Base-by-base conservation (phyloP, 768 basidiomycete genomes). In the Lactarius pseudohatsudake region DNA sequence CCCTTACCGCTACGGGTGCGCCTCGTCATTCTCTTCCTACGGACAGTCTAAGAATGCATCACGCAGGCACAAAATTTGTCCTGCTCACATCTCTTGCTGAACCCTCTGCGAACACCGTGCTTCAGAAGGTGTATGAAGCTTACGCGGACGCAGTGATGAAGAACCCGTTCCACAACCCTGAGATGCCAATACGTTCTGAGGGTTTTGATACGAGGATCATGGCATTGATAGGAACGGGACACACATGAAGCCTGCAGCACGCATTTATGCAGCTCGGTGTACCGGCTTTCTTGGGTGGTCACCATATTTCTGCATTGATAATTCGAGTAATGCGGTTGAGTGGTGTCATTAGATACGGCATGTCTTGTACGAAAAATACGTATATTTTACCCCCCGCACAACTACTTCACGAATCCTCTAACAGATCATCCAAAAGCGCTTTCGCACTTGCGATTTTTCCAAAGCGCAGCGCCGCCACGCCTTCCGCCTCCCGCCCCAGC, bases 141-240 rank as follows among this genome's bases (percentile, higher is more conserved):
- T 99, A 98, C 75, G 84, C 96, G 0, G 97, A 98, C 74, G 87
- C 91, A 1, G 95, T 95, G 62, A 96, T 98, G 93, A 98, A 98
- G 81, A 98, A 98, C 74, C 97, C 97, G 0, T 99, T 99, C 77
- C 94, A 98, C 76, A 96, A 94, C 6, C 92, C 91, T n/a, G 97
- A 98, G 76, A 99, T 98, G 96, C 97, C 97, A 2, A 95, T 98
- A 70, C 86, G 97, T 57, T 94, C 83, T 54, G 92, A 94, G 71
- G 86, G 85, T 20, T 98, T 98, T 74, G 96, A 98, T 73, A 78
- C 78, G 63, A 84, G 87, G 55, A 86, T 92, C 60, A 78, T 82
- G 11, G 74, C 84, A 9, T 77, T 93, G 57, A 81, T 90, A 55
- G 64, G 58, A 20, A 62, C 69, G 4, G 64, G 59, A 9, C 41